Base-by-base conservation (phyloP, 1,284 basidiomycete species). In the Dichomitus squalens region DNA sequence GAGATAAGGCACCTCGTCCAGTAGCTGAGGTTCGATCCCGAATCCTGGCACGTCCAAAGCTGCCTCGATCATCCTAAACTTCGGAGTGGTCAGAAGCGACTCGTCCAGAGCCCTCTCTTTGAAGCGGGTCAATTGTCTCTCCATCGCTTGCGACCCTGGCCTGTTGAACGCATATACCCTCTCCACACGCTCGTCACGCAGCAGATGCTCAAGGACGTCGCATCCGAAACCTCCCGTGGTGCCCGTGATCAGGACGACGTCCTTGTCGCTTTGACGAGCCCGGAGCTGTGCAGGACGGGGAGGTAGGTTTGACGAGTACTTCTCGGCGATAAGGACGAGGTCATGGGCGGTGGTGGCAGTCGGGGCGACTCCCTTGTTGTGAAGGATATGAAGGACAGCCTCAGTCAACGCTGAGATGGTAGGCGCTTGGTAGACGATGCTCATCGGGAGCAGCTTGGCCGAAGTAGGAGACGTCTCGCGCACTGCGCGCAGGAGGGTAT, bases 391-490 rank as follows among this genome's bases (percentile, higher is more conserved):
- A 59, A 47, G 8, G 25, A 75, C 51, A 40, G 65, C 70, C 4
- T 46, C 41, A 1, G 72, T 63, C 14, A 78, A 68, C 5, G 57
- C 33, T 16, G 55, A 48, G 49, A 77, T 71, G 8, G 71, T 70
- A 0, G 76, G 75, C 39, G 73, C 39, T 36, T 72, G 63, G 59
- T 76, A 78, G 29, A 78, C 72, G 58, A 77, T 66, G 58, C 70
- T 71, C 8, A 66, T 53, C 3, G 70, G 63, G 1, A 75, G 49
- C 2, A 56, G 58, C 47, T 59, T 47, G 2, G 57, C 61, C 25
- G 55, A 56, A 11, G 52, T 27, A 7, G 47, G 40, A 7, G 61
- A 55, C 9, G 64, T 48, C n/a, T 57, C 51, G 11, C 66, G 65
- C 25, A 75, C 33, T 1, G 67, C 70, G 18, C 64, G 64, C 1